These are phyloP conservation scores for Heritiera littoralis DNA, from an alignment of 345 rosid genomes.

Conservation along the genomic window DNA sequence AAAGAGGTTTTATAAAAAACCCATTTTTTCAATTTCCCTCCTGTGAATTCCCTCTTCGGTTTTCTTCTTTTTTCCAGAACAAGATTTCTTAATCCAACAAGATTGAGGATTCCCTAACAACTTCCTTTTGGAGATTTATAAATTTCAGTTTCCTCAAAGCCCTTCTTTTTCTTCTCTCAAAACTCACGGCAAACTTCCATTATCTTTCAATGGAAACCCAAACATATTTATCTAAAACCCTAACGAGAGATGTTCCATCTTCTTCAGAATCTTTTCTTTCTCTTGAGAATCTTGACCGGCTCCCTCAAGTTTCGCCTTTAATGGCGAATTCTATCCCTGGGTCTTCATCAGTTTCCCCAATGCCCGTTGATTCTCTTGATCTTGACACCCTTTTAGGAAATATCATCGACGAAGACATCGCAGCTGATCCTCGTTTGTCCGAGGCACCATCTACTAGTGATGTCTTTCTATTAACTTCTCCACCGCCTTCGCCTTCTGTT, in stretches of 20 bases:
- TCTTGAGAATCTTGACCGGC: neutral
- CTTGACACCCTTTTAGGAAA: neutral
- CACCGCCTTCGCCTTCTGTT: neutral
- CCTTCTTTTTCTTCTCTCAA: neutral
- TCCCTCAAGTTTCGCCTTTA: neutral
- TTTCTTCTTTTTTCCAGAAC: neutral
- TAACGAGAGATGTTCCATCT: neutral
- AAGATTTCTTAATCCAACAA: neutral
- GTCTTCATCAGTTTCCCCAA: neutral
- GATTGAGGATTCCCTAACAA: neutral
- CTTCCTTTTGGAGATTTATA: neutral
- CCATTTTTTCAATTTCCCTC: conserved; percentile 1
- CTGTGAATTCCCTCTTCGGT: neutral
- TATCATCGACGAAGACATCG: neutral
- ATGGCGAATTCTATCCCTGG: neutral
- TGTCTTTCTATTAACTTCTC: neutral
- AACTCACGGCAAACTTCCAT: neutral
- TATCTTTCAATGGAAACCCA: neutral
- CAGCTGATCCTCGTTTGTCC: neutral
- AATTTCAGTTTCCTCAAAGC: neutral
- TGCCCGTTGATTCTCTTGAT: neutral
- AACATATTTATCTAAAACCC: neutral
- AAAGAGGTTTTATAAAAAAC: neutral
- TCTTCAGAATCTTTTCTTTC: neutral
- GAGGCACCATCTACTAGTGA: neutral